Base-by-base conservation (phyloP, 768 basidiomycete genomes). In the Chiua virens region DNA sequence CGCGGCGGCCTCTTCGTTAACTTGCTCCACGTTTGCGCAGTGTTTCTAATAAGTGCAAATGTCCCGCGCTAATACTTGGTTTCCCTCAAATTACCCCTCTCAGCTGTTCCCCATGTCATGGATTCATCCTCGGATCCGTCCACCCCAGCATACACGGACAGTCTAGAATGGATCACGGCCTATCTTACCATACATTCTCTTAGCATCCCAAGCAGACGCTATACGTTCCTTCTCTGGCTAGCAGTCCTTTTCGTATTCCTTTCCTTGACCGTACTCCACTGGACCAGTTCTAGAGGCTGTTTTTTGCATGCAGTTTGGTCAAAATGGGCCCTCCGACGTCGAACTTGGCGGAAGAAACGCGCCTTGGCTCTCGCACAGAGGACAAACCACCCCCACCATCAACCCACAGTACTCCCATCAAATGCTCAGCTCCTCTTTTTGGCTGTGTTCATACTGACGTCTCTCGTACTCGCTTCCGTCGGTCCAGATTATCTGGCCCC, bases 401-500 rank as follows among this genome's bases (percentile, higher is more conserved):
- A 79, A 47, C 76, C 79, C 5, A 44, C 62, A 17, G 71, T 78
- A 8, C 63, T 86, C 4, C 85, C 86, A 3, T 80, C 86, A 43
- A 83, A 89, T 59, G 79, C 80, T 1, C 81, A 87, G 57, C 68
- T 89, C 17, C 70, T 86, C 45, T 71, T 72, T 2, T 61, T 86
- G 37, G 47, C 65, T 42, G 56, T 78, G 22, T 63, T 90, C 28
- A 61, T 75, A 23, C 58, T 73, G 39, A 65, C 72, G 17, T 70
- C 77, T 5, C 54, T 82, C 15, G 63, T 75, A 4, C 69, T 85
- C 35, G 73, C 74, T 4, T 79, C 86, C 54, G 66, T 81, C 15
- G 87, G 87, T 15, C 79, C 81, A 5, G 89, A 91, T 66, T 88
- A 89, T 63, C 74, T 90, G 52, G 72, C 75, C 0, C 83, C 85